Percentiles rank a stretch among this genome's conserved stretches.
These are phyloP conservation scores for Leccinum rimulosum DNA, from an alignment of 768 basidiomycete species.

Conservation along the genomic window DNA sequence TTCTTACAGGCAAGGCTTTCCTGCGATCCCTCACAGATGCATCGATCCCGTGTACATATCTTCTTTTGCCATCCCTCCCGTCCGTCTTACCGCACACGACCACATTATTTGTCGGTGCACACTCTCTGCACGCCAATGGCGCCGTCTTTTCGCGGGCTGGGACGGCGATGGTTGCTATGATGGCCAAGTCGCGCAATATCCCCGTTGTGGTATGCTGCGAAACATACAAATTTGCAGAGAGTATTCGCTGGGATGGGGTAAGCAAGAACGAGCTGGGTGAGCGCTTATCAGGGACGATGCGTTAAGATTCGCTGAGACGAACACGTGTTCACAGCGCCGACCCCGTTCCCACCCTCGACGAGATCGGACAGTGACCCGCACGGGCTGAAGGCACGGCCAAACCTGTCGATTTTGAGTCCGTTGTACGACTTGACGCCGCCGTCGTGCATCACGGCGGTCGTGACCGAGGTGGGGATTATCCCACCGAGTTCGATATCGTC, in stretches of 20 bases:
- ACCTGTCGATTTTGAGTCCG: constrained; percentile 79
- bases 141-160: constrained; percentile 92
- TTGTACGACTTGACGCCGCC: constrained; percentile 95
- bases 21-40: constrained; percentile 66
- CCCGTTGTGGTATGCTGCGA: constrained; percentile 97
- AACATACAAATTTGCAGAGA: constrained; percentile 97
- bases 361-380: constrained; percentile 6
- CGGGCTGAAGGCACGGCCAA: constrained; percentile 37
- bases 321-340: constrained; percentile 25
- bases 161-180: constrained; percentile 95
- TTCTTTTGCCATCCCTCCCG: constrained; percentile 82
- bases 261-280: constrained; percentile 94
- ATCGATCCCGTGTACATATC: constrained; percentile 83
- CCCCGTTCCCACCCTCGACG: constrained; percentile 21
- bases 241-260: constrained; percentile 89
- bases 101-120: constrained; percentile 87
- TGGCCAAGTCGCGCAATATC: constrained; percentile 83
- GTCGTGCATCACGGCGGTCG: constrained; percentile 88
- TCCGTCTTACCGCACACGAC: constrained; percentile 79
- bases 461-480: constrained; percentile 95
- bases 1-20: constrained; percentile 66
- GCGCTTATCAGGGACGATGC: constrained; percentile 11
- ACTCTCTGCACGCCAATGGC: constrained; percentile 93
- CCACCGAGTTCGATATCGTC: constrained; percentile 89
- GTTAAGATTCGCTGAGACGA: constrained; percentile 2